These are phyloP conservation scores for Ailanthus altissimus DNA, from an alignment of 345 rosid species.

Conservation along the genomic window DNA sequence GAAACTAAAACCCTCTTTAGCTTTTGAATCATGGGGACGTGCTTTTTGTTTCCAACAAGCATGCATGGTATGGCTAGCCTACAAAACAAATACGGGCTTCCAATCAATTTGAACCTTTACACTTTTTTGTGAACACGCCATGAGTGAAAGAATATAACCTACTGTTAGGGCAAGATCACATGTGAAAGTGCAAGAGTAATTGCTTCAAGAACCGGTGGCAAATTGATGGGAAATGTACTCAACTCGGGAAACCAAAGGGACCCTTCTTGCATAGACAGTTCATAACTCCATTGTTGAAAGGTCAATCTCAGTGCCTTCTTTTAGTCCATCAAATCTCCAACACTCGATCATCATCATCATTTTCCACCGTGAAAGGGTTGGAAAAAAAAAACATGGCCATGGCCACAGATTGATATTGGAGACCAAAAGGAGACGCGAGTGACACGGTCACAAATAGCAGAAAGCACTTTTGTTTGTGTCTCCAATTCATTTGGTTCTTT, in stretches of 20 bases:
- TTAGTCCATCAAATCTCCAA: conserved; percentile 39
- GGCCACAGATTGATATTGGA: conserved; percentile 27
- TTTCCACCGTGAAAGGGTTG: conserved; percentile 14
- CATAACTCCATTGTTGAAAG: conserved; percentile 46
- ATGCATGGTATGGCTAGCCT: conserved; percentile 15
- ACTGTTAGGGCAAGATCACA: conserved; percentile 21
- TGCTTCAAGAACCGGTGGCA: conserved; percentile 36
- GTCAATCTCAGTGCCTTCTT: conserved; percentile 65
- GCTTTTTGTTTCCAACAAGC: conserved; percentile 17
- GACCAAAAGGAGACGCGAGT: conserved; percentile 48
- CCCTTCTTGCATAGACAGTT: conserved; percentile 43
- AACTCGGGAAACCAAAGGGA: conserved; percentile 64
- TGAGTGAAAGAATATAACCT: conserved; percentile 19
- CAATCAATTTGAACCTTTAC: conserved; percentile 26
- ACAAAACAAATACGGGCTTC: conserved; percentile 21
- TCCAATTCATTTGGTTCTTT: conserved; percentile 9
- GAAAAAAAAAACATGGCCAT: neutral
- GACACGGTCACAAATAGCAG: conserved; percentile 35
- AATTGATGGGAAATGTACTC: conserved; percentile 45
- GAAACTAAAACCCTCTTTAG: conserved; percentile 8
- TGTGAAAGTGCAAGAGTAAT: conserved; percentile 34
- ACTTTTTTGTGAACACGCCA: conserved; percentile 29
- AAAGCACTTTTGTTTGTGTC: conserved; percentile 27
- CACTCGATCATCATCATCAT: conserved; percentile 33
- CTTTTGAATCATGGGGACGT: conserved; percentile 24